These are phyloP conservation scores for Penicillium digitatum DNA, from an alignment of 2,329 filamentous ascomycete species.

Conservation along the genomic window DNA sequence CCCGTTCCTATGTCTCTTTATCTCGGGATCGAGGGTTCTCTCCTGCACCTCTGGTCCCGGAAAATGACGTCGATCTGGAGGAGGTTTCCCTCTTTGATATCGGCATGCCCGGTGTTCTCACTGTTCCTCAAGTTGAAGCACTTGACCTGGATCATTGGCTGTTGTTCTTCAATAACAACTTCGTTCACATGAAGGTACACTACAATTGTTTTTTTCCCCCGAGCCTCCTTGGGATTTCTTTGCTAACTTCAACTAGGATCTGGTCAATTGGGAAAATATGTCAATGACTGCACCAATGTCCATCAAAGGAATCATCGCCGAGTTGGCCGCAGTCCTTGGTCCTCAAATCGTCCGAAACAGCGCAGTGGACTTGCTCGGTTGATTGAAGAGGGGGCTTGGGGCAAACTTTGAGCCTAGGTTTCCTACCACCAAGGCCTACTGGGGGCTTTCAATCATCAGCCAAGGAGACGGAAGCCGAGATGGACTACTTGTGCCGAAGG, in stretches of 20 bases:
- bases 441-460: too few relatives aligned
- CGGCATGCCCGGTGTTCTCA: slow-evolving; percentile 47
- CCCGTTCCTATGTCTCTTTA: slow-evolving; percentile 44
- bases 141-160: slow-evolving; percentile 45
- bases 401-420: not conserved
- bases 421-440: not conserved
- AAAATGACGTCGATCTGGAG: slow-evolving; percentile 26
- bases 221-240: not conserved
- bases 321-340: slow-evolving; percentile 46
- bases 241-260: slow-evolving; percentile 33
- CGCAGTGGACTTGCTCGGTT: slow-evolving; percentile 41
- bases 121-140: slow-evolving; percentile 40
- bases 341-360: slow-evolving; percentile 42
- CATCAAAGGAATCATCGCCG: slow-evolving; percentile 47
- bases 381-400: not conserved
- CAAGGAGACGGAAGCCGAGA: not conserved
- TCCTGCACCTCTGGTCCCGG: slow-evolving; percentile 2
- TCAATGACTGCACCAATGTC: slow-evolving; percentile 42
- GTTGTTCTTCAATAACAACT: slow-evolving; percentile 39
- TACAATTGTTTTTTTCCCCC: not conserved
- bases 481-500: not conserved
- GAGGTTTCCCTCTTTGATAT: slow-evolving; percentile 46
- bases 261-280: slow-evolving; percentile 47
- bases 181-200: slow-evolving; percentile 44
- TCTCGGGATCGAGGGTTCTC: slow-evolving; percentile 35